Conservation (phyloP, 768 basidiomycete species). For the Russula sp. region DNA sequence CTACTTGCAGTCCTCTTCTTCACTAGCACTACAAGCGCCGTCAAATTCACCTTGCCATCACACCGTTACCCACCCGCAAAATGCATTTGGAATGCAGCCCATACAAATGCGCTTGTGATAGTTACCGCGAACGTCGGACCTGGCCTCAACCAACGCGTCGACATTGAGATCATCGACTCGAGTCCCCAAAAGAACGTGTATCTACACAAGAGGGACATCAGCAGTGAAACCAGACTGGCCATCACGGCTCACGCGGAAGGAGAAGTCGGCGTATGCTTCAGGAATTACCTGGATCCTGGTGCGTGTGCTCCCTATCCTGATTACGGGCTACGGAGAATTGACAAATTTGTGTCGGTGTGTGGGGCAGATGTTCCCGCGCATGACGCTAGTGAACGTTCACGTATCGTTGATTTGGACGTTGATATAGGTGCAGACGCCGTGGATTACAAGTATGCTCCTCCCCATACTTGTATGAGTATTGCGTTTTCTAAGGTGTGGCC, state of each 20-base stretch:
- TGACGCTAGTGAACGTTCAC: slow-evolving; percentile 42
- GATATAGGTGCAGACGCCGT: slow-evolving; percentile 98
- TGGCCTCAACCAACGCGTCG: slow-evolving; percentile 70
- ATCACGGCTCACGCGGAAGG: slow-evolving; percentile 91
- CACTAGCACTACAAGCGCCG: slow-evolving; percentile 39
- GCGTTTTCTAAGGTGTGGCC: slow-evolving; percentile 1
- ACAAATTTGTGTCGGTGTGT: neutral
- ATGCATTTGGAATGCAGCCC: slow-evolving; percentile 95
- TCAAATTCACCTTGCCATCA: slow-evolving; percentile 80
- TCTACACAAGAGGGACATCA: slow-evolving; percentile 80
- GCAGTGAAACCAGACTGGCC: slow-evolving; percentile 86
- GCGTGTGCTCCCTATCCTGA: slow-evolving; percentile 27
- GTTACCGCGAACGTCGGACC: slow-evolving; percentile 90
- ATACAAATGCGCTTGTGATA: slow-evolving; percentile 82
- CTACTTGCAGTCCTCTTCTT: slow-evolving; percentile 25
- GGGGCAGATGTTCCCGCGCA: slow-evolving; percentile 26
- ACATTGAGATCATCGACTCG: slow-evolving; percentile 92
- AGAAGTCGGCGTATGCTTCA: slow-evolving; percentile 94
- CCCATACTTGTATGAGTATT: neutral
- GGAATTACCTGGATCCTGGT: slow-evolving; percentile 72
- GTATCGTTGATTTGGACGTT: slow-evolving; percentile 86
- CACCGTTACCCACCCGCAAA: slow-evolving; percentile 66
- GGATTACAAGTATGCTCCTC: slow-evolving; percentile 86
- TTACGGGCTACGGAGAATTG: neutral
- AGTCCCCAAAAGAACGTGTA: slow-evolving; percentile 81